Evolutionary conservation across 768 basidiomycete genomes (phyloP).

Genomic region (Boletus fagicola): DNA sequence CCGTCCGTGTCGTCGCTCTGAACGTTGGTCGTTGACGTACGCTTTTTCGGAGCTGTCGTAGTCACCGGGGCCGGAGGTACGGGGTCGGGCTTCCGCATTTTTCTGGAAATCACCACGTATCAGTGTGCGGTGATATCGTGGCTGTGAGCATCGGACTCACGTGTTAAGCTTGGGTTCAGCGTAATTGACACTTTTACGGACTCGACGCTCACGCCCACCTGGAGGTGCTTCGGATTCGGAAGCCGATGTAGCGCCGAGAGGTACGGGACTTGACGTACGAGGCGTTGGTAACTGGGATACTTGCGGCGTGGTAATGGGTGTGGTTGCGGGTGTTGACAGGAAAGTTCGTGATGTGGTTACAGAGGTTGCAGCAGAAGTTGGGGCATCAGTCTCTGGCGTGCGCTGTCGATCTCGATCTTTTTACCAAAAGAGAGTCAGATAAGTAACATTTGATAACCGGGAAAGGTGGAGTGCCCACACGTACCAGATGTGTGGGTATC

Average conservation of each 20-base stretch:
- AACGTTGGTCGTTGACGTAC: slow-evolving; percentile 35
- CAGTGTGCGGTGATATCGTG: slow-evolving; percentile 4
- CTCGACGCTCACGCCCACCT: slow-evolving; percentile 49
- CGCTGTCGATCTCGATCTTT: slow-evolving; percentile 38
- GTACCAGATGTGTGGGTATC: slow-evolving; percentile 39
- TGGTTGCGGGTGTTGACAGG: slow-evolving; percentile 43
- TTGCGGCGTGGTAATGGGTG: slow-evolving; percentile 36
- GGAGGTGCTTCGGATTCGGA: slow-evolving; percentile 33
- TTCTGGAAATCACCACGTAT: slow-evolving; percentile 42
- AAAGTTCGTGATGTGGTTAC: slow-evolving; percentile 39
- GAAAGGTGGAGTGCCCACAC: slow-evolving; percentile 7
- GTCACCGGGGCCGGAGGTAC: slow-evolving; percentile 37
- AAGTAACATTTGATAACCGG: slow-evolving; percentile 1
- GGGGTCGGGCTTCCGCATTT: slow-evolving; percentile 86
- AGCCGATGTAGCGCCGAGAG: slow-evolving; percentile 34
- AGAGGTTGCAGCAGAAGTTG: slow-evolving; percentile 37
- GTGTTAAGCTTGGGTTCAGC: slow-evolving; percentile 87
- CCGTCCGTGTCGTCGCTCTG: slow-evolving; percentile 39
- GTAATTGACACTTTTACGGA: slow-evolving; percentile 81
- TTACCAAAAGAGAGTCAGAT: slow-evolving; percentile 17
- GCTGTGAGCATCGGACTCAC: slow-evolving; percentile 41
- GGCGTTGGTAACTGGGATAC: slow-evolving; percentile 49
- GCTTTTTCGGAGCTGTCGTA: slow-evolving; percentile 40
- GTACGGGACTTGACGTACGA: slow-evolving; percentile 46
- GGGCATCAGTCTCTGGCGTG: slow-evolving; percentile 37